A percentile compares a stretch with the other conserved stretches of the same genome.
These are phyloP conservation scores for Obba rivulosa DNA, from an alignment of 768 basidiomycete species.

Conservation along the genomic window DNA sequence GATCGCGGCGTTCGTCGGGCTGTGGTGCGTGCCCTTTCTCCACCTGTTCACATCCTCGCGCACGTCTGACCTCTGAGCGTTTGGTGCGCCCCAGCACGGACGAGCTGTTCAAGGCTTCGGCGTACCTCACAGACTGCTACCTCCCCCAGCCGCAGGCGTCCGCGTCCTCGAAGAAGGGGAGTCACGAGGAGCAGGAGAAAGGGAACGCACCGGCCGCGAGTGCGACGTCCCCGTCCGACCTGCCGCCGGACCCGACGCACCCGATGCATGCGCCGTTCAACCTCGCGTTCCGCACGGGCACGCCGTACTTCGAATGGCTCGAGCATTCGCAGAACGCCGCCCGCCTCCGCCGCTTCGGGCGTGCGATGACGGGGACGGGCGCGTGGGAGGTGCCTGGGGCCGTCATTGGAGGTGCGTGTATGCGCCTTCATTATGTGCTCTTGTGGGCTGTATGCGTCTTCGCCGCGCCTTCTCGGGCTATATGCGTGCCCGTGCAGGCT, in stretches of 20 bases:
- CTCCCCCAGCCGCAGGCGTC: slow-evolving; percentile 3
- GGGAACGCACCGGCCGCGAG: too few species aligned
- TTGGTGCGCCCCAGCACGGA: slow-evolving; percentile 49
- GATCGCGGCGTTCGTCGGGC: slow-evolving; percentile 63
- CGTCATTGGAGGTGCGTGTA: slow-evolving; percentile 18
- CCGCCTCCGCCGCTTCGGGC: slow-evolving; percentile 63
- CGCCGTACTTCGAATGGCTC: slow-evolving; percentile 65
- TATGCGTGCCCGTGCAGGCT: too few species aligned
- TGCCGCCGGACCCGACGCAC: background rate
- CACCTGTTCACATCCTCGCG: too few species aligned
- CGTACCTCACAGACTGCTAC: slow-evolving; percentile 63
- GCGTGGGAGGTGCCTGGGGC: slow-evolving; percentile 53
- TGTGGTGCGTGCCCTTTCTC: slow-evolving; percentile 42
- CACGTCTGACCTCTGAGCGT: background rate
- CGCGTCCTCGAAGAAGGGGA: too few species aligned
- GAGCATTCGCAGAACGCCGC: slow-evolving; percentile 46
- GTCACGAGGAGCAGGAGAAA: too few species aligned
- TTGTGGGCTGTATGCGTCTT: background rate
- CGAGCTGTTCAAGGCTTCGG: slow-evolving; percentile 71
- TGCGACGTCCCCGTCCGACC: too few species aligned
- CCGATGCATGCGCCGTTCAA: slow-evolving; percentile 65
- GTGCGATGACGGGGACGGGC: slow-evolving; percentile 69
- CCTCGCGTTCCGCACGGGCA: slow-evolving; percentile 53
- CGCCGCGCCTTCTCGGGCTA: too few species aligned
- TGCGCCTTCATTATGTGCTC: background rate